Evolutionary conservation across 2,329 filamentous ascomycete genomes (phyloP), one percentile per base, ranked within the genome.

Genomic region (Tolypocladium ophioglossoides): DNA sequence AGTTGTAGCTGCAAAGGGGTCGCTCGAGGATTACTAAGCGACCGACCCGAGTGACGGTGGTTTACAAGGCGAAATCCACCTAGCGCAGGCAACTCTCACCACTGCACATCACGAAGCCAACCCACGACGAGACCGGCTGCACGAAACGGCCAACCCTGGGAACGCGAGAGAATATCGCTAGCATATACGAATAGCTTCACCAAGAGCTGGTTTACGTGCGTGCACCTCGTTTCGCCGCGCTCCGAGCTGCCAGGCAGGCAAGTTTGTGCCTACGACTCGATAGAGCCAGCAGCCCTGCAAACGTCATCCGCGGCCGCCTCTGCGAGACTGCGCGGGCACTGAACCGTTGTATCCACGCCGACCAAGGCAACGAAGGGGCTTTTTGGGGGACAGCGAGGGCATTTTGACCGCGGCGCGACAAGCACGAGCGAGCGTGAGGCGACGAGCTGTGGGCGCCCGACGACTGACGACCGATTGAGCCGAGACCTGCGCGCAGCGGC

Each of bases 11-110:
- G 22, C 24, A 37, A n/a, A 30, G 41, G n/a, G 22, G 14, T 2
- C 24, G 7, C 11, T 24, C 4, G 1, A 14, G 24, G 37, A 56
- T 58, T 30, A 58, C 52, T 58, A 57, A 58, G 52, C 55, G 24
- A 27, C 6, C 9, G 7, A 18, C 7, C 40, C 22, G 20, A 35
- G 41, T 32, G 47, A 44, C 49, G 40, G 30, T 35, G 34, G 32
- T 27, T 52, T 24, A 51, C 51, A 53, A 40, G 40, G 48, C 50
- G 12, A 65, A 65, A 62, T 66, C 63, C 60, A 64, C 61, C 59
- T 52, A 54, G 63, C 62, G 57, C 61, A 62, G 61, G 58, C 64
- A 71, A 71, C 67, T 66, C 66, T 70, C 62, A 62, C 68, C 68
- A 65, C 59, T 70, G 68, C 68, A 71, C 62, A 68, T 61, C 65